These are phyloP conservation scores for Caloboletus inedulis DNA, from an alignment of 1,284 basidiomycete genomes.

Conservation along the genomic window DNA sequence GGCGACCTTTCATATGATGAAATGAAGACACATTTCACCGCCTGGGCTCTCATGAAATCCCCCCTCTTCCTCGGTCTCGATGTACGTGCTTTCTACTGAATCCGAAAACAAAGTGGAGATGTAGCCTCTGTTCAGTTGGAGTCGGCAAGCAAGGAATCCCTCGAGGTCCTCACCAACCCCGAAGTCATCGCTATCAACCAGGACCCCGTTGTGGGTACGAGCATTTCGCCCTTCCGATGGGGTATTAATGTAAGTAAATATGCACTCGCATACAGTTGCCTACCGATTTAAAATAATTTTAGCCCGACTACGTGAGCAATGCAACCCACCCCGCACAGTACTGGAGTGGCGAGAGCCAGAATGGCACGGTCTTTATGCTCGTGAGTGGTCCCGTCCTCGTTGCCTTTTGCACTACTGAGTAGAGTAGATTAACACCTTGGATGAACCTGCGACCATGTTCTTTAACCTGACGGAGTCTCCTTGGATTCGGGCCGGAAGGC, in stretches of 20 bases:
- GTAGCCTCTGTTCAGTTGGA: slow-evolving; percentile 41
- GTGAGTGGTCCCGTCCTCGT: slow-evolving; percentile 28
- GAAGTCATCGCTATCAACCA: slow-evolving; percentile 71
- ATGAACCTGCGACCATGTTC: slow-evolving; percentile 52
- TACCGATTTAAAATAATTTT: not conserved
- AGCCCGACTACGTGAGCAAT: slow-evolving; percentile 54
- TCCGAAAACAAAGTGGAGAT: not conserved
- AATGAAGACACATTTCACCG: slow-evolving; percentile 46
- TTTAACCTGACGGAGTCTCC: slow-evolving; percentile 68
- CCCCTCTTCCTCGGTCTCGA: slow-evolving; percentile 47
- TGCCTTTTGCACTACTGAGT: not conserved
- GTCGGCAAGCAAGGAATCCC: slow-evolving; percentile 43
- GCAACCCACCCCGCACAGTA: slow-evolving; percentile 52
- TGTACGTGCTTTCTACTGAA: slow-evolving; percentile 29
- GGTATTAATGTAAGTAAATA: slow-evolving; percentile 49
- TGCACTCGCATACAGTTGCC: not conserved
- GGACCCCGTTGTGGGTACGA: slow-evolving; percentile 58
- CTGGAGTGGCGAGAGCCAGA: slow-evolving; percentile 55
- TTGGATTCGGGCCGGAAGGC: slow-evolving; percentile 63
- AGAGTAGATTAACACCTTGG: slow-evolving; percentile 47
- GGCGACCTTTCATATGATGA: slow-evolving; percentile 42
- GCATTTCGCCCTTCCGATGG: slow-evolving; percentile 65
- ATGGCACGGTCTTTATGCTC: slow-evolving; percentile 57
- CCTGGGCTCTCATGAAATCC: slow-evolving; percentile 48
- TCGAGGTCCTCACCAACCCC: slow-evolving; percentile 56